These are phyloP conservation scores for Mycosphaerella sp. DNA, from an alignment of 2,329 filamentous ascomycete species.

Conservation along the genomic window DNA sequence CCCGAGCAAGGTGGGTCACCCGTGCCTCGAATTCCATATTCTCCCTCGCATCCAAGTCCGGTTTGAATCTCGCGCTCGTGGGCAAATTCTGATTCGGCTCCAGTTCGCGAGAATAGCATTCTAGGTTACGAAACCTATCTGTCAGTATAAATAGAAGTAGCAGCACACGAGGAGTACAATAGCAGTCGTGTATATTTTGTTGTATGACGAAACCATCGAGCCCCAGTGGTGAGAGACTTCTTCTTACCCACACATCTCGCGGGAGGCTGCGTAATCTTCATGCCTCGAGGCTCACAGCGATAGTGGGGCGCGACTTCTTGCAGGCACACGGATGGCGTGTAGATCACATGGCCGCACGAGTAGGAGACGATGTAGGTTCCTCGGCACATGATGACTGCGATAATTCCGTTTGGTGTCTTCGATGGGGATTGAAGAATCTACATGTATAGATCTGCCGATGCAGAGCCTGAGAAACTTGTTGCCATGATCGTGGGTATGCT, in stretches of 20 bases:
- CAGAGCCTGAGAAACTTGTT: background rate
- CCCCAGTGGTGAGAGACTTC: no score
- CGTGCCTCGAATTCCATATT: background rate
- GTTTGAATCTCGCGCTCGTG: slow-evolving; percentile 20
- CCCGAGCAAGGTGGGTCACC: background rate
- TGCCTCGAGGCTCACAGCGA: slow-evolving; percentile 21
- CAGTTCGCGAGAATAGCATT: slow-evolving; percentile 20
- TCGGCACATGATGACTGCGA: slow-evolving; percentile 14
- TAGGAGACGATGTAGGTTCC: slow-evolving; percentile 22
- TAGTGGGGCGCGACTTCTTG: slow-evolving; percentile 21
- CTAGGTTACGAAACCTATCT: slow-evolving; percentile 8
- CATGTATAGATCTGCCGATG: slow-evolving; percentile 1
- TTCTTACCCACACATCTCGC: background rate
- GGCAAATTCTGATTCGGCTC: slow-evolving; percentile 15
- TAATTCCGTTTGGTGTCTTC: background rate
- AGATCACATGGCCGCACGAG: slow-evolving; percentile 20
- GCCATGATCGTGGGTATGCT: background rate
- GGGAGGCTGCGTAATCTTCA: slow-evolving; percentile 22
- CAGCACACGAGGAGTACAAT: no score
- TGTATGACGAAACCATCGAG: no score
- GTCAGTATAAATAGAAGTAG: no score
- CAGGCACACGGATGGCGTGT: slow-evolving; percentile 18
- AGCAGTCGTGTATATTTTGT: no score
- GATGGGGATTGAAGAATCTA: background rate
- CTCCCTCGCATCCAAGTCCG: slow-evolving; percentile 12